A percentile compares a stretch with the other conserved stretches of the same genome.
phyloP scores from a whole-genome alignment of 1,139 yeast genomes.

The Suhomyces chickasaworum region DNA sequence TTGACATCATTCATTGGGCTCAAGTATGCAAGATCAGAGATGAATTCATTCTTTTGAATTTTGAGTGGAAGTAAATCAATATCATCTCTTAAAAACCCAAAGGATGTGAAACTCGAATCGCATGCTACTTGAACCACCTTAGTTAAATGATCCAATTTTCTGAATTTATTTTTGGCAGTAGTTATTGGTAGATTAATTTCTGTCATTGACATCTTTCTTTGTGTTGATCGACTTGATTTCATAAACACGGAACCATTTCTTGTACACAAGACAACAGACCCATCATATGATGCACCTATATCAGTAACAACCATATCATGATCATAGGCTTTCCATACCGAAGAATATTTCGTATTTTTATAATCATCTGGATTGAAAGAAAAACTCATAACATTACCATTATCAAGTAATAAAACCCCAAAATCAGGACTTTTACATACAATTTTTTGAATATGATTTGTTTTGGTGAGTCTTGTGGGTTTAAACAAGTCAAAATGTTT shows the following conservation, averaged over 20 bases:
- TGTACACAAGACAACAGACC: slow-evolving; percentile 69
- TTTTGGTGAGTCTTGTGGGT: slow-evolving; percentile 51
- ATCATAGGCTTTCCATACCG: slow-evolving; percentile 58
- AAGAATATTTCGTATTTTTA: slow-evolving; percentile 38
- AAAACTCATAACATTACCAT: slow-evolving; percentile 53
- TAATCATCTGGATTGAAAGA: slow-evolving; percentile 27
- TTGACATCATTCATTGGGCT: slow-evolving; percentile 42
- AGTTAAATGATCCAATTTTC: slow-evolving; percentile 54
- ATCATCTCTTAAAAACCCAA: slow-evolving; percentile 70
- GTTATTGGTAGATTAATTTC: slow-evolving; percentile 31
- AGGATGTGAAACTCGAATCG: slow-evolving; percentile 67
- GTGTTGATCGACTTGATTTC: slow-evolving; percentile 26
- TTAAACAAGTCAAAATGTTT: slow-evolving; percentile 54
- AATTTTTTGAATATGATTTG: slow-evolving; percentile 35
- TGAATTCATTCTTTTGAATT: slow-evolving; percentile 45
- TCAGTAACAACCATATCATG: slow-evolving; percentile 55
- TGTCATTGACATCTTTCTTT: slow-evolving; percentile 38
- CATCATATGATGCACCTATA: slow-evolving; percentile 68
- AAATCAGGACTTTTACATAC: slow-evolving; percentile 37
- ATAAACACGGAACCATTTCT: slow-evolving; percentile 64
- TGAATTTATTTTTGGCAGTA: slow-evolving; percentile 49
- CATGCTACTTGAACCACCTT: slow-evolving; percentile 61
- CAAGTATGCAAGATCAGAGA: slow-evolving; percentile 50
- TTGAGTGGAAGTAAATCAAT: slow-evolving; percentile 54
- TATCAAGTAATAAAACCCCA: slow-evolving; percentile 49